Conservation (phyloP, 768 basidiomycete species). For the Pseudohyphozyma bogoriensis region DNA sequence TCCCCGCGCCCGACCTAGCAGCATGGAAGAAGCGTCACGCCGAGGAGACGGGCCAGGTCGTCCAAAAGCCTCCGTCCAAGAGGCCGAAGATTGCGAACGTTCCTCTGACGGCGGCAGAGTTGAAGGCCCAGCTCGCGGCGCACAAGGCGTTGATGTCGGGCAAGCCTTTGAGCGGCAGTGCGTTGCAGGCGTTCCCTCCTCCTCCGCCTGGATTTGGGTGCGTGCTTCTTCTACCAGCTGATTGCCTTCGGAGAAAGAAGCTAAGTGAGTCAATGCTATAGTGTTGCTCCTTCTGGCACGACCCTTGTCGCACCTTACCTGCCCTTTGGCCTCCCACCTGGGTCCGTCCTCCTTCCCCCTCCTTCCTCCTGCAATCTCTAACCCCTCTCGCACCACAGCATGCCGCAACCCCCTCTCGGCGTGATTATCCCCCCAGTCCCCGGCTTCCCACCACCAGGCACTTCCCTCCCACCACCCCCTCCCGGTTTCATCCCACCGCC, state of each 20-base stretch:
- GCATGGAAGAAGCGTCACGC: slow-evolving; percentile 95
- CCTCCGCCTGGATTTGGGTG: slow-evolving; percentile 18
- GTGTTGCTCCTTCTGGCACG: too few species aligned
- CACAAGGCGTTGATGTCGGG: slow-evolving; percentile 80
- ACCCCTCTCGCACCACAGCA: too few species aligned
- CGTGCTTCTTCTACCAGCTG: slow-evolving; percentile 34
- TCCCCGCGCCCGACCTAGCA: slow-evolving; percentile 83
- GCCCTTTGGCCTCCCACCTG: background rate
- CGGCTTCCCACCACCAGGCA: slow-evolving; percentile 15
- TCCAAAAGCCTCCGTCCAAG: slow-evolving; percentile 41
- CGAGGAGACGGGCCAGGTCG: slow-evolving; percentile 67
- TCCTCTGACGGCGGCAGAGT: slow-evolving; percentile 67
- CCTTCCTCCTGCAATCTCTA: too few species aligned
- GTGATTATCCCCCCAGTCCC: too few species aligned
- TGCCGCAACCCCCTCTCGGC: too few species aligned
- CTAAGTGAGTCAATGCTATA: too few species aligned
- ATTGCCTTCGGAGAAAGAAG: too few species aligned
- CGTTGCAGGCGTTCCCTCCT: slow-evolving; percentile 32
- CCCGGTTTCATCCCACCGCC: slow-evolving; percentile 37
- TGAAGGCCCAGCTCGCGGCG: slow-evolving; percentile 71
- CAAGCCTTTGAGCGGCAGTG: slow-evolving; percentile 31
- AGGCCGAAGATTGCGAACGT: slow-evolving; percentile 61
- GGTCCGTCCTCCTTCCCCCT: background rate
- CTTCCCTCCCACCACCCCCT: slow-evolving; percentile 37
- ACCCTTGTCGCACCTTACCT: background rate